Evolutionary conservation across 2,329 filamentous ascomycete species (phyloP).

Genomic region (Kalaharituber pfeilii): DNA sequence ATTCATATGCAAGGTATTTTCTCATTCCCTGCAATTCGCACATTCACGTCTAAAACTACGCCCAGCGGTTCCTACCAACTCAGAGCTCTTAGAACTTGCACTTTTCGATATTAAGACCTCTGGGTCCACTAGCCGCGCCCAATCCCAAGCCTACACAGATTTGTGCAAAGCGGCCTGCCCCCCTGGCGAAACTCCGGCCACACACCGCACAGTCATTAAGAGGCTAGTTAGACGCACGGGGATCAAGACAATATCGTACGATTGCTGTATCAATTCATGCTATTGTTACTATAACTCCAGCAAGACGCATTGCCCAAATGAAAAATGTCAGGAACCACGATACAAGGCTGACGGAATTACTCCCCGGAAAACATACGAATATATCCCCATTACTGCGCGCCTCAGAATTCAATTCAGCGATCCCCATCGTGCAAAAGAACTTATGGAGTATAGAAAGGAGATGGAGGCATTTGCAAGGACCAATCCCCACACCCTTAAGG

Average conservation of each 20-base stretch:
- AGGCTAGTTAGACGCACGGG: not conserved
- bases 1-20: not conserved
- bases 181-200: not conserved
- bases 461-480: not conserved
- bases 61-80: too few relatives aligned
- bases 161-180: too few relatives aligned
- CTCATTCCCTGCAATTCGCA: not conserved
- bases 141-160: not conserved
- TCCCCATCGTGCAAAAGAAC: not conserved
- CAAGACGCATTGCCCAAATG: not conserved
- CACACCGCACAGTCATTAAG: not conserved
- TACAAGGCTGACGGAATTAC: not conserved
- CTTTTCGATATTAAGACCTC: not conserved
- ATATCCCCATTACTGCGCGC: not conserved
- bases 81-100: too few relatives aligned
- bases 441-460: not conserved
- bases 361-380: not conserved
- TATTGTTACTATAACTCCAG: not conserved
- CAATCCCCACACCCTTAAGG: not conserved
- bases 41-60: too few relatives aligned
- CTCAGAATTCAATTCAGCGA: not conserved
- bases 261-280: not conserved
- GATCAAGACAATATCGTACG: not conserved
- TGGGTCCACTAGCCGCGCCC: not conserved
- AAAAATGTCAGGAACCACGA: not conserved